These are phyloP conservation scores for Dissophora ornata DNA, from an alignment of 192 early-diverging fungal genomes.

Conservation along the genomic window DNA sequence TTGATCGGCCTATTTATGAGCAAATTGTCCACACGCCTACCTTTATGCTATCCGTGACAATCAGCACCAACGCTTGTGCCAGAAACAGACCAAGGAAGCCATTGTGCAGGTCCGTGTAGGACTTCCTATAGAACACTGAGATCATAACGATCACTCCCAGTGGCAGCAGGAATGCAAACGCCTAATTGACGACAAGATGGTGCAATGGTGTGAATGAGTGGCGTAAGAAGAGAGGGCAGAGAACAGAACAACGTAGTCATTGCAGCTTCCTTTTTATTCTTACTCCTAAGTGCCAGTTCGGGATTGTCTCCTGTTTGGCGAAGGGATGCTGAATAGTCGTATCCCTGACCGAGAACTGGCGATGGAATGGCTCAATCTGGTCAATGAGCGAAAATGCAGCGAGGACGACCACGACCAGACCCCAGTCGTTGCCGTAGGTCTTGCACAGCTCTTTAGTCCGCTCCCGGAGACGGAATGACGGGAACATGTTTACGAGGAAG, in stretches of 20 bases:
- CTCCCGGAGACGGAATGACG: slow-evolving; percentile 7
- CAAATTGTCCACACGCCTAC: slow-evolving; percentile 7
- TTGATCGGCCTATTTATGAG: neutral
- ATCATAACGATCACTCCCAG: slow-evolving; percentile 36
- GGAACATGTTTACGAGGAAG: slow-evolving; percentile 14
- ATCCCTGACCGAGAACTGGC: slow-evolving; percentile 80
- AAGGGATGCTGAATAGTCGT: slow-evolving; percentile 76
- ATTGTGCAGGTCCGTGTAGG: slow-evolving; percentile 54
- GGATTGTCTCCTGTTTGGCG: slow-evolving; percentile 61
- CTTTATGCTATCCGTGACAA: slow-evolving; percentile 65
- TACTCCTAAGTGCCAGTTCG: slow-evolving; percentile 53
- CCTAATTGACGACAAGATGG: no score
- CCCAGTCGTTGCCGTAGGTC: slow-evolving; percentile 54
- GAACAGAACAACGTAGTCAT: no score
- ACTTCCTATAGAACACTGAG: slow-evolving; percentile 48
- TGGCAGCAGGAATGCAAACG: slow-evolving; percentile 55
- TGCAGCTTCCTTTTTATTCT: neutral
- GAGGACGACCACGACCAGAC: slow-evolving; percentile 68
- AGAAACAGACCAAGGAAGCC: slow-evolving; percentile 57
- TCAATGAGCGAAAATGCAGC: slow-evolving; percentile 68
- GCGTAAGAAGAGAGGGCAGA: neutral
- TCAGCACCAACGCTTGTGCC: slow-evolving; percentile 54
- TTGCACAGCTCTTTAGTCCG: slow-evolving; percentile 39
- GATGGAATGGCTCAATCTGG: slow-evolving; percentile 75
- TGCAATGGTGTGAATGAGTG: neutral